These are phyloP conservation scores for Actinomortierella wolfii DNA, from an alignment of 371 early-diverging fungal species.

Conservation along the genomic window DNA sequence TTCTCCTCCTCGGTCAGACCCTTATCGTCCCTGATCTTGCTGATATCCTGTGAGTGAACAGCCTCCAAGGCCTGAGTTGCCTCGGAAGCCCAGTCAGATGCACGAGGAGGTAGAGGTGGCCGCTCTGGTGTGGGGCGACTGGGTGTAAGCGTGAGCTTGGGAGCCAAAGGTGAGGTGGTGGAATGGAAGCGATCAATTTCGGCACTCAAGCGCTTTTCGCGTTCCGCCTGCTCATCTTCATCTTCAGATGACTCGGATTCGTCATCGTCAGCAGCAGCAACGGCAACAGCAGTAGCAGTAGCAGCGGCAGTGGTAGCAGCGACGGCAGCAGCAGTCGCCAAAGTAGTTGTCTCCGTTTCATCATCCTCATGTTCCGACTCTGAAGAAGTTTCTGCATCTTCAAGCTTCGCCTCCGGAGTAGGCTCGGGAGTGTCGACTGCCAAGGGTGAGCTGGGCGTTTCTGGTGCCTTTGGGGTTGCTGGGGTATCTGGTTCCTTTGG, in stretches of 20 bases:
- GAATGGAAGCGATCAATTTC: too few species aligned
- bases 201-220: too few species aligned
- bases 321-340: not conserved
- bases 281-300: too few species aligned
- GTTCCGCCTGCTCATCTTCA: not conserved
- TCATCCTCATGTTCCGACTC: not conserved
- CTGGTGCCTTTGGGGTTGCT: too few species aligned
- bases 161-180: constrained; percentile 17
- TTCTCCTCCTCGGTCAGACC: constrained; percentile 25
- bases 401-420: too few species aligned
- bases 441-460: too few species aligned
- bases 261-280: not conserved
- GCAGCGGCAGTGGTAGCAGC: too few species aligned
- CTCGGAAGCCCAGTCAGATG: constrained; percentile 41
- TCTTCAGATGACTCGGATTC: not conserved
- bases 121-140: constrained; percentile 12
- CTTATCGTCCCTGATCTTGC: constrained; percentile 20
- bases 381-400: constrained; percentile 1
- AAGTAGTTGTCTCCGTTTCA: not conserved
- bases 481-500: too few species aligned
- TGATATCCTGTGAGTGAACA: constrained; percentile 12
- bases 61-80: constrained; percentile 37
- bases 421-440: too few species aligned
- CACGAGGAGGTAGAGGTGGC: constrained; percentile 9
- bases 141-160: constrained; percentile 36